These are phyloP conservation scores for Morella rubra DNA, from an alignment of 306 rosid species.

Conservation along the genomic window DNA sequence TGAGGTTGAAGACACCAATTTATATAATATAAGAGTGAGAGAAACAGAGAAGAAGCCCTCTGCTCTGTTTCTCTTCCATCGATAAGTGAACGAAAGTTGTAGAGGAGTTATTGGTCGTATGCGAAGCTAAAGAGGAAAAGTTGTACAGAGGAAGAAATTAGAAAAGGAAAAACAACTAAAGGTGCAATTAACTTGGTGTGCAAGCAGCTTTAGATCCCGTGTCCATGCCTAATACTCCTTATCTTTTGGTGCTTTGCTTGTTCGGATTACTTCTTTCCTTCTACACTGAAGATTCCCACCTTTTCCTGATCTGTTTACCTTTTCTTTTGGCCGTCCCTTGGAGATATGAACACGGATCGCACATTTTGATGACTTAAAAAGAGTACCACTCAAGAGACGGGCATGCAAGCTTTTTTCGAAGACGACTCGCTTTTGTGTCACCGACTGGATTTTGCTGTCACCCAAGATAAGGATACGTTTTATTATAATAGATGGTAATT, in stretches of 20 bases:
- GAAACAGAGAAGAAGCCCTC: too few species aligned
- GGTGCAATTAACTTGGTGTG: conserved; percentile 52
- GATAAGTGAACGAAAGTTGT: background rate
- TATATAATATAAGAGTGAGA: conserved; percentile 7
- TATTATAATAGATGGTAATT: conserved; percentile 29
- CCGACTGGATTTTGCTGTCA: conserved; percentile 34
- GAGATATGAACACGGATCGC: conserved; percentile 4
- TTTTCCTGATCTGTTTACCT: conserved; percentile 18
- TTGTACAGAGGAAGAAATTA: conserved; percentile 1
- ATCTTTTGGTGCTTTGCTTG: conserved; percentile 36
- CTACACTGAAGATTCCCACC: conserved; percentile 45
- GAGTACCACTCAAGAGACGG: background rate
- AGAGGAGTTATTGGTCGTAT: conserved; percentile 34
- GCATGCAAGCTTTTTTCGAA: conserved; percentile 27
- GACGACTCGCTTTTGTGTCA: conserved; percentile 50
- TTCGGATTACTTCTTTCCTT: conserved; percentile 25
- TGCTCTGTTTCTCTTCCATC: too few species aligned
- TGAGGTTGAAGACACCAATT: conserved; percentile 3
- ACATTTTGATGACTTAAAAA: conserved; percentile 1
- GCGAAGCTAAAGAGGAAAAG: conserved; percentile 15
- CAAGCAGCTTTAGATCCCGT: conserved; percentile 54
- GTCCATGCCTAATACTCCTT: conserved; percentile 3
- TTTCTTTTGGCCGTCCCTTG: conserved; percentile 38
- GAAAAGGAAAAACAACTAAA: conserved; percentile 8
- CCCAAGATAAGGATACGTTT: conserved; percentile 23